Evolutionary conservation across 1,284 basidiomycete species (phyloP), one percentile per base, ranked within the genome.

Genomic region (Ganoderma multipileum): DNA sequence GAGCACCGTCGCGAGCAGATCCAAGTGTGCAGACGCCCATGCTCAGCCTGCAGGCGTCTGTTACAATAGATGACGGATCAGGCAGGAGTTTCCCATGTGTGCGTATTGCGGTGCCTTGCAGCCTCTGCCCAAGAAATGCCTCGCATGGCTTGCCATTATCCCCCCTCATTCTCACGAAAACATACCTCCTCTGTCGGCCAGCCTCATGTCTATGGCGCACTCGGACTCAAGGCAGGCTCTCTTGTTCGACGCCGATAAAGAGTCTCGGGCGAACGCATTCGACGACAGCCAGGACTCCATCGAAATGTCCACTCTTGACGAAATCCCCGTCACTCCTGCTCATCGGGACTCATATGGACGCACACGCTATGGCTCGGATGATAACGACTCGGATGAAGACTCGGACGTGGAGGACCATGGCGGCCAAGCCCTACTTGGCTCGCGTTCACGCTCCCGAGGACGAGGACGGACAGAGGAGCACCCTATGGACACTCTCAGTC

Each of bases 401-500:
- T 77, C 72, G 12, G 75, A 77, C 16, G 74, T 71, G n/a, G 77
- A 76, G 39, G 79, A 81, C n/a, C 79, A 78, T 2, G 83, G 78
- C 0, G 73, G 72, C 42, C 69, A 71, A 3, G 80, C 82, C 0
- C 76, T 86, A 3, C 71, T 86, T 0, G 77, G 77, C 36, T 71
- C 78, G 39, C 66, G 62, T 52, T 72, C 71, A 18, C 71, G 79
- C 44, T 70, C 77, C 2, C 74, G 77, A 14, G 77, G 79, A 28
- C 66, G 61, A 3, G 78, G 78, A 54, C 72, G 77, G 70, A 60
- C 69, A 61, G 61, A 65, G 42, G 72, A 65, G 20, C 63, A 42
- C 33, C 50, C 65, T 2, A 26, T 30, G 26, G 71, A 67, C 8
- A 52, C 77, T 18, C 91, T 90, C 89, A 74, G 79, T 2, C 87